Conservation (phyloP, 495 filamentous ascomycete genomes). For the Hypoxylon cercidicola region DNA sequence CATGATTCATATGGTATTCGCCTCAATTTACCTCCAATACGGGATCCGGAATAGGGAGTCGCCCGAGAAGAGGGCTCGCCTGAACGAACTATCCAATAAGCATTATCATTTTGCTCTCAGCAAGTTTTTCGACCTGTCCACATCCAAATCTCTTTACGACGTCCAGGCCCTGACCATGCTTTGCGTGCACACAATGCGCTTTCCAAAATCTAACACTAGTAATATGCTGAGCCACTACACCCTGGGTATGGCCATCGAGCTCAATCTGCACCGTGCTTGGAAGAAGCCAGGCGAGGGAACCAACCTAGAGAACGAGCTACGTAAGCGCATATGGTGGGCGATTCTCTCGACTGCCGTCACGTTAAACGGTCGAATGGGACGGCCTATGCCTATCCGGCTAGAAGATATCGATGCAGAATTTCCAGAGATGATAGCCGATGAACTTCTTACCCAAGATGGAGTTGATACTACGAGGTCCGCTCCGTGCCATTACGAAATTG, state of each 20-base stretch:
- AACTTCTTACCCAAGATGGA: constrained; percentile 65
- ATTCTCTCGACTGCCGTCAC: constrained; percentile 70
- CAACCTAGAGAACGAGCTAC: constrained; percentile 74
- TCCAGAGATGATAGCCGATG: constrained; percentile 74
- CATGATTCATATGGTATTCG: constrained; percentile 81
- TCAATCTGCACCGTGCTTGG: constrained; percentile 76
- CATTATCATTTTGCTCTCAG: constrained; percentile 79
- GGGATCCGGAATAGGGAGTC: constrained; percentile 69
- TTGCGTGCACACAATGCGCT: constrained; percentile 72
- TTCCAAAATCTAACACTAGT: constrained; percentile 81
- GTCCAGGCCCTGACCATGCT: constrained; percentile 78
- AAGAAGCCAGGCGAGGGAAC: constrained; percentile 65
- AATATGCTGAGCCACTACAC: constrained; percentile 70
- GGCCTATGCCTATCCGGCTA: constrained; percentile 75
- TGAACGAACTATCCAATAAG: constrained; percentile 71
- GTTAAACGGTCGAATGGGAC: constrained; percentile 76
- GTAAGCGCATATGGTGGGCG: constrained; percentile 81
- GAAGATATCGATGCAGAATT: constrained; percentile 82
- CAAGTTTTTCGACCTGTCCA: constrained; percentile 70
- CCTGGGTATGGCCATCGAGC: constrained; percentile 72
- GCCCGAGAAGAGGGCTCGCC: constrained; percentile 58
- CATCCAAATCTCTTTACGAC: constrained; percentile 67
- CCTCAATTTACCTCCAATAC: constrained; percentile 79
- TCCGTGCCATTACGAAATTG: constrained; percentile 72
- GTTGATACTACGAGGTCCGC: constrained; percentile 59